These are phyloP conservation scores for Bjerkandera adusta DNA, from an alignment of 1,284 basidiomycete genomes.

Conservation along the genomic window DNA sequence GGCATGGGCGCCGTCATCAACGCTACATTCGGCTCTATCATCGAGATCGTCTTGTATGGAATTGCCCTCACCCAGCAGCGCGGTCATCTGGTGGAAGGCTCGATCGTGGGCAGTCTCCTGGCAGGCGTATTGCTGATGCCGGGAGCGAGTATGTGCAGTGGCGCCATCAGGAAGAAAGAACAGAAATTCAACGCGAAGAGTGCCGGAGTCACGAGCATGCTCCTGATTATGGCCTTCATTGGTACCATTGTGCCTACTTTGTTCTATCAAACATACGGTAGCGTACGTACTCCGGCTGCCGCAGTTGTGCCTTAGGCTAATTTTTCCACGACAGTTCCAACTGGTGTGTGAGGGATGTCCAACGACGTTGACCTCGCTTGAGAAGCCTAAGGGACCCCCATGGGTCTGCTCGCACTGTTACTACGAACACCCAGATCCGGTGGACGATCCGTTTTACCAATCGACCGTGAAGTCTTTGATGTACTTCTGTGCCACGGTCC, in stretches of 20 bases:
- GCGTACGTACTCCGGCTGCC: constrained; percentile 60
- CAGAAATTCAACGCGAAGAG: constrained; percentile 98
- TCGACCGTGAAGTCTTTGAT: constrained; percentile 91
- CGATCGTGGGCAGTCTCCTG: constrained; percentile 91
- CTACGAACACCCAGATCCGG: constrained; percentile 93
- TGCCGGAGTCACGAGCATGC: constrained; percentile 97
- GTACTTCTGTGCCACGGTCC: constrained; percentile 90
- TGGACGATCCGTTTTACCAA: constrained; percentile 95
- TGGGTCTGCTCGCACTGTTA: constrained; percentile 94
- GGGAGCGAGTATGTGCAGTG: constrained; percentile 95
- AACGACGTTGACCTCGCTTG: constrained; percentile 21
- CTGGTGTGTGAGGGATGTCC: constrained; percentile 93
- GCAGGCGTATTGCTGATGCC: constrained; percentile 98
- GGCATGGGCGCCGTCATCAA: constrained; percentile 99
- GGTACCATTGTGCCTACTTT: constrained; percentile 94
- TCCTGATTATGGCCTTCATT: constrained; percentile 99
- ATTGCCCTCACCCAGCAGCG: constrained; percentile 90
- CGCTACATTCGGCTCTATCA: constrained; percentile 97
- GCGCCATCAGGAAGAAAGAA: constrained; percentile 90
- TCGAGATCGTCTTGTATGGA: constrained; percentile 93
- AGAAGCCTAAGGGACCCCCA: constrained; percentile 28
- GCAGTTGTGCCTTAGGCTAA: constrained; percentile 4
- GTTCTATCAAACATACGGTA: constrained; percentile 99
- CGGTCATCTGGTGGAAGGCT: constrained; percentile 94
- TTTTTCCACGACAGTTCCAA: constrained; percentile 66